A percentile compares a stretch with the other conserved stretches of the same genome.
Evolutionary conservation across 2,329 filamentous ascomycete species (phyloP).

Genomic region (Teratosphaeria viscida): DNA sequence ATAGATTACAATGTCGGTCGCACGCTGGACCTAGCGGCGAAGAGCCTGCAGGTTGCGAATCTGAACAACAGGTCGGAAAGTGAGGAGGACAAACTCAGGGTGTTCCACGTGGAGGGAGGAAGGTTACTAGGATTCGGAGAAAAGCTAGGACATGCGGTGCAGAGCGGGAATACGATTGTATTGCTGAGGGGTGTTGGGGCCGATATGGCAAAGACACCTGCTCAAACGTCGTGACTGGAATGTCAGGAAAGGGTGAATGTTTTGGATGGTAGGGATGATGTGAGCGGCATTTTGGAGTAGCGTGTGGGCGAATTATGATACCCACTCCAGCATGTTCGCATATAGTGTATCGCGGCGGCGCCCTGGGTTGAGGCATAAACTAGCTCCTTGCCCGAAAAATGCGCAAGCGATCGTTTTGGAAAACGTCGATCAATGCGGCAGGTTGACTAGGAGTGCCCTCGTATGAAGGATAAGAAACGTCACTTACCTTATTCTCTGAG

Average conservation of each 20-base stretch:
- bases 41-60: conserved; percentile 67
- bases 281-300: neutral
- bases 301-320: neutral
- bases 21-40: conserved; percentile 67
- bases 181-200: conserved; percentile 74
- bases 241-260: neutral
- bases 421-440: neutral
- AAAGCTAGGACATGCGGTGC: conserved; percentile 61
- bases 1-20: conserved; percentile 81
- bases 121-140: conserved; percentile 78
- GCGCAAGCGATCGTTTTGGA: neutral
- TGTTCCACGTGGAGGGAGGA: conserved; percentile 90
- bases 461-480: no score
- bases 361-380: neutral
- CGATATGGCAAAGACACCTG: conserved; percentile 28
- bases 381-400: neutral
- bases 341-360: neutral
- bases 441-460: no score
- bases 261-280: neutral
- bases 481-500: no score
- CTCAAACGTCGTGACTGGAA: conserved; percentile 7
- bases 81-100: conserved; percentile 68
- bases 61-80: conserved; percentile 67
- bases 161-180: conserved; percentile 82
- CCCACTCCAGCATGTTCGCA: neutral